These are phyloP conservation scores for Novymonas esmeraldas DNA, from an alignment of 208 protist species.

Conservation along the genomic window DNA sequence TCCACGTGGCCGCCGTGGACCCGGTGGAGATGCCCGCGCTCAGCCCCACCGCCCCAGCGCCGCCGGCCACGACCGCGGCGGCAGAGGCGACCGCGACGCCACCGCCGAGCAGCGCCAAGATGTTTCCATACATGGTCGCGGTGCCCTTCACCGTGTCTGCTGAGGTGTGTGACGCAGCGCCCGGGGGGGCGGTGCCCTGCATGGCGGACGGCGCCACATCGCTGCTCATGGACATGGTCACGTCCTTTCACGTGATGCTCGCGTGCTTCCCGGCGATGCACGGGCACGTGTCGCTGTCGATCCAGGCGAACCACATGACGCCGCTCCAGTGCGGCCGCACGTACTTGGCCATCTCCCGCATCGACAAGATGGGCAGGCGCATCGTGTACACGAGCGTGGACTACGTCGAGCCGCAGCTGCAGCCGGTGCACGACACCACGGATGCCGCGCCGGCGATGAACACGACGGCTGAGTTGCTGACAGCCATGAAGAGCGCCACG, in stretches of 20 bases:
- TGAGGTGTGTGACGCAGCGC: constrained; percentile 18
- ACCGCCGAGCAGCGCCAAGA: too few species aligned
- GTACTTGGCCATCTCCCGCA: constrained; percentile 31
- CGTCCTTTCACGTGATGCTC: constrained; percentile 62
- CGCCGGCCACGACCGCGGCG: too few species aligned
- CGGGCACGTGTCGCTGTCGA: constrained; percentile 50
- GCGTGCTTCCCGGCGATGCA: constrained; percentile 23
- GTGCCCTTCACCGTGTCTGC: constrained; percentile 30
- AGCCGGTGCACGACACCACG: constrained; percentile 3
- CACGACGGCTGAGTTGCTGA: constrained; percentile 26
- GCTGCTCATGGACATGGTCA: constrained; percentile 45
- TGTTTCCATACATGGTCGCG: constrained; percentile 24
- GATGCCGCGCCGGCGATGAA: constrained; percentile 12
- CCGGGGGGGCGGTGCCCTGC: not conserved
- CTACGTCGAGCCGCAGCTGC: constrained; percentile 34
- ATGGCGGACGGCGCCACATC: constrained; percentile 18
- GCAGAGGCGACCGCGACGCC: too few species aligned
- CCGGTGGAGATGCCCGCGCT: constrained; percentile 23
- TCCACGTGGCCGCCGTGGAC: constrained; percentile 1
- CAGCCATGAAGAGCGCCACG: constrained; percentile 17
- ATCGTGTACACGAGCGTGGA: constrained; percentile 52
- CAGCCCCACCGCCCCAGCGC: constrained; percentile 23
- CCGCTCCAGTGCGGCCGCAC: constrained; percentile 25
- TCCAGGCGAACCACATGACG: constrained; percentile 41
- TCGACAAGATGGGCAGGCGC: constrained; percentile 58